Evolutionary conservation across 2,329 filamentous ascomycete genomes (phyloP), one percentile per base, ranked within the genome.

Genomic region (Microdochium bolleyi): DNA sequence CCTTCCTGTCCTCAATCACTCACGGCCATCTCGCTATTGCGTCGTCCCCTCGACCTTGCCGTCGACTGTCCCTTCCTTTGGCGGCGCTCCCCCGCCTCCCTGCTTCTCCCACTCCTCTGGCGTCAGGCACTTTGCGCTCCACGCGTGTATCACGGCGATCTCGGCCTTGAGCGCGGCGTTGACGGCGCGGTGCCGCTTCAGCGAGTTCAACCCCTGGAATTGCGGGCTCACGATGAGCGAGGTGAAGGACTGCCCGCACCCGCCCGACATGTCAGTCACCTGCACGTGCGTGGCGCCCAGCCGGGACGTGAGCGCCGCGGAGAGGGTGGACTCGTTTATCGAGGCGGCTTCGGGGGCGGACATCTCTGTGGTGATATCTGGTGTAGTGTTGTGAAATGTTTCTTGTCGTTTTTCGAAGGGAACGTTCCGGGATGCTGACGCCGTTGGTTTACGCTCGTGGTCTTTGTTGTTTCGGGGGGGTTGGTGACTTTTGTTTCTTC

Each of bases 71-170:
- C 75, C 74, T 14, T 75, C 70, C 55, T 75, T 52, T 0, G 73
- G 69, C 38, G 73, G 62, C 62, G 13, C 57, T 55, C 13, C 54
- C 58, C 53, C 59, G 24, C 25, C 50, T 21, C 27, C 48, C 22
- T 87, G 80, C 69, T 82, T 84, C 72, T 89, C 82, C 84, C 88
- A 95, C 74, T 96, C 89, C 63, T 91, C 89, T 0, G 89, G 89
- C 9, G 92, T 96, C 73, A 91, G 88, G 69, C 92, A 96, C 72
- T 91, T 95, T 25, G 91, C 89, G 53, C 89, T 95, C 92, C 92
- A 96, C 38, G 92, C 92, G 74, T 96, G 92, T 61, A 96, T 95
- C 58, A 81, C 82, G 16, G 89, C 88, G 67, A 96, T 95, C 73
- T 96, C 91, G 49, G 85, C 81, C 73, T 91, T 92, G 61, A 96